Conservation (phyloP, 1,284 basidiomycete genomes). For the Athelia psychrophila region DNA sequence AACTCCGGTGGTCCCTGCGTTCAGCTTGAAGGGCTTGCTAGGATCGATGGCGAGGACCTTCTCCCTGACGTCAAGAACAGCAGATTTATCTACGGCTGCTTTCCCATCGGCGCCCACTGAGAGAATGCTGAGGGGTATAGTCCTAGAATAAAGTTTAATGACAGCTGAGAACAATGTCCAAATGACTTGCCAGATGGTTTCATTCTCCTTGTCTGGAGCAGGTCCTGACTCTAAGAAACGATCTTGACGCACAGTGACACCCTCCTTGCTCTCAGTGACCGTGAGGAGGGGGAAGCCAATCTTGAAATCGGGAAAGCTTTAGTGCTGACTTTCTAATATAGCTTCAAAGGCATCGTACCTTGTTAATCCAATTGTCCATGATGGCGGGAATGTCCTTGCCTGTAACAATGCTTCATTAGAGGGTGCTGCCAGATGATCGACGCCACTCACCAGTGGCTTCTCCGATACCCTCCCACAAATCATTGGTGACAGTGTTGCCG, state of each 20-base stretch:
- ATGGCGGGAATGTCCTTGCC: slow-evolving; percentile 77
- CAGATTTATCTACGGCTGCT: slow-evolving; percentile 56
- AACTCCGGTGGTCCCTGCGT: slow-evolving; percentile 87
- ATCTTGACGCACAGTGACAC: slow-evolving; percentile 83
- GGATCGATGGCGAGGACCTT: slow-evolving; percentile 68
- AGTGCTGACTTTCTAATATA: too few relatives aligned
- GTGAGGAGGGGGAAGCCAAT: slow-evolving; percentile 88
- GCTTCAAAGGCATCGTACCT: slow-evolving; percentile 40
- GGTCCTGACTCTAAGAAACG: slow-evolving; percentile 89
- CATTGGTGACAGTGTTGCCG: slow-evolving; percentile 82
- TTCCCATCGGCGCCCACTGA: slow-evolving; percentile 62
- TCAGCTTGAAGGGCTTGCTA: slow-evolving; percentile 80
- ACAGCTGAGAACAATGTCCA: slow-evolving; percentile 1
- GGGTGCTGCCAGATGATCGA: not conserved
- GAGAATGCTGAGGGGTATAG: slow-evolving; percentile 79
- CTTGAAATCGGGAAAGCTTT: slow-evolving; percentile 25
- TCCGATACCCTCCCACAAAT: slow-evolving; percentile 89
- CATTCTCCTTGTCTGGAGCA: slow-evolving; percentile 79
- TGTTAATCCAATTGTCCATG: slow-evolving; percentile 93
- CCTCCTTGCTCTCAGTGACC: slow-evolving; percentile 74
- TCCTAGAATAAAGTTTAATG: slow-evolving; percentile 39
- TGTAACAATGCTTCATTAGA: slow-evolving; percentile 14
- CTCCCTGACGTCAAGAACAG: slow-evolving; percentile 73
- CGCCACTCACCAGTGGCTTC: slow-evolving; percentile 58
- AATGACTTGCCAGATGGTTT: slow-evolving; percentile 79